These are phyloP conservation scores for Euryodendron excelsum DNA, from an alignment of 148 eudicot species.

Conservation along the genomic window DNA sequence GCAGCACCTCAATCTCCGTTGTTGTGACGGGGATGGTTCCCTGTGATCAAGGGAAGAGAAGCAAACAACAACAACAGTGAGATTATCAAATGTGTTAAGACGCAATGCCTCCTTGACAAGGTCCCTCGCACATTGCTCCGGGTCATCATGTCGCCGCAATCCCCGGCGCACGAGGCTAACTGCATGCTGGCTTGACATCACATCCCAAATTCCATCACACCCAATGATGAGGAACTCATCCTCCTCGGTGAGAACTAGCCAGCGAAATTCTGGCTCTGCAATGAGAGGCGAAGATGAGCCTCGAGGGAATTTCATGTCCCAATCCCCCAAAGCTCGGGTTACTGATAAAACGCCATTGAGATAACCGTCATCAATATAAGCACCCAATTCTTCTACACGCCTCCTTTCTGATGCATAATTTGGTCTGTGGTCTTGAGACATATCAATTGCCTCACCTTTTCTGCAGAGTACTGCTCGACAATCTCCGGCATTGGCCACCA, in stretches of 20 bases:
- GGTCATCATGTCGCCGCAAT: conserved; percentile 66
- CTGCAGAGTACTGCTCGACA: conserved; percentile 86
- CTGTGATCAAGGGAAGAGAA: conserved; percentile 42
- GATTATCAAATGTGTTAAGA: conserved; percentile 62
- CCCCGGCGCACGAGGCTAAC: conserved; percentile 71
- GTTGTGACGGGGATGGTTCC: conserved; percentile 34
- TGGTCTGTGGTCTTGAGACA: conserved; percentile 88
- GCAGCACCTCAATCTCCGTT: conserved; percentile 43
- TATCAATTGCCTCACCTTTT: conserved; percentile 74
- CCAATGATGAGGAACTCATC: conserved; percentile 87
- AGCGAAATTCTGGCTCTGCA: conserved; percentile 69
- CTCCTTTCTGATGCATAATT: conserved; percentile 43
- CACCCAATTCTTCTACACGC: conserved; percentile 70
- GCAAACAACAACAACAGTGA: conserved; percentile 69
- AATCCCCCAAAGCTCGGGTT: conserved; percentile 75
- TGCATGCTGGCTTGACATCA: conserved; percentile 79
- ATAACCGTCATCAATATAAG: conserved; percentile 68
- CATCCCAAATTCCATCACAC: conserved; percentile 90
- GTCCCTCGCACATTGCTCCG: conserved; percentile 68
- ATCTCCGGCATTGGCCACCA: conserved; percentile 86
- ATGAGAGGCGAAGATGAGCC: conserved; percentile 69
- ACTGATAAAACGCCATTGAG: conserved; percentile 77
- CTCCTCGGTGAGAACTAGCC: conserved; percentile 57
- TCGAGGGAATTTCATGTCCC: conserved; percentile 79
- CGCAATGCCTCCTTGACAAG: conserved; percentile 74